These are phyloP conservation scores for Hsuehochloa calcarea DNA, from an alignment of 176 grass and related monocot species.

Conservation along the genomic window DNA sequence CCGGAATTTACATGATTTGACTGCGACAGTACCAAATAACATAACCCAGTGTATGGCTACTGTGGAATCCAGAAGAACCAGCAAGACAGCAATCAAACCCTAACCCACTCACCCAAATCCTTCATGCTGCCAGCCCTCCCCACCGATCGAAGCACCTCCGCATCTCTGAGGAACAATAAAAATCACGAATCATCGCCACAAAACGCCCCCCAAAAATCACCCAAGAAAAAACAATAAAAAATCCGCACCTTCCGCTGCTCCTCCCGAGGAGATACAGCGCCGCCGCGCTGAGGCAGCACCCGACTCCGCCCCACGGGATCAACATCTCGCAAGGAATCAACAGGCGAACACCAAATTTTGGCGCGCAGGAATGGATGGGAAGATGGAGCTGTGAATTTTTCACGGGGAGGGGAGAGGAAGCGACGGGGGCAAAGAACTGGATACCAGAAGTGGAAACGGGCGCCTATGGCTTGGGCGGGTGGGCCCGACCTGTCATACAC, in stretches of 20 bases:
- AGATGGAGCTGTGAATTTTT: neutral
- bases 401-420: neutral
- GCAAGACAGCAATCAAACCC: conserved; percentile 33
- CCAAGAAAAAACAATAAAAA: neutral
- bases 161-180: conserved; percentile 49
- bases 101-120: conserved; percentile 70
- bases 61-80: neutral
- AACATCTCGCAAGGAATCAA: conserved; percentile 29
- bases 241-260: conserved; percentile 78
- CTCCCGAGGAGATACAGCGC: conserved; percentile 85
- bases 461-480: neutral
- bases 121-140: conserved; percentile 76
- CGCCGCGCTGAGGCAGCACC: conserved; percentile 83
- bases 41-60: neutral
- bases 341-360: neutral
- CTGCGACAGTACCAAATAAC: neutral
- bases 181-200: neutral
- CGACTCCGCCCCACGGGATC: conserved; percentile 88
- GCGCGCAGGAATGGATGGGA: neutral
- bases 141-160: conserved; percentile 73
- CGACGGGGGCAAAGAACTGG: conserved; percentile 30
- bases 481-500: neutral
- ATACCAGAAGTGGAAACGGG: conserved; percentile 24
- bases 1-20: neutral
- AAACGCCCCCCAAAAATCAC: neutral